Evolutionary conservation across 2,329 filamentous ascomycete species (phyloP).

Genomic region (Coniochaeta ligniaria): DNA sequence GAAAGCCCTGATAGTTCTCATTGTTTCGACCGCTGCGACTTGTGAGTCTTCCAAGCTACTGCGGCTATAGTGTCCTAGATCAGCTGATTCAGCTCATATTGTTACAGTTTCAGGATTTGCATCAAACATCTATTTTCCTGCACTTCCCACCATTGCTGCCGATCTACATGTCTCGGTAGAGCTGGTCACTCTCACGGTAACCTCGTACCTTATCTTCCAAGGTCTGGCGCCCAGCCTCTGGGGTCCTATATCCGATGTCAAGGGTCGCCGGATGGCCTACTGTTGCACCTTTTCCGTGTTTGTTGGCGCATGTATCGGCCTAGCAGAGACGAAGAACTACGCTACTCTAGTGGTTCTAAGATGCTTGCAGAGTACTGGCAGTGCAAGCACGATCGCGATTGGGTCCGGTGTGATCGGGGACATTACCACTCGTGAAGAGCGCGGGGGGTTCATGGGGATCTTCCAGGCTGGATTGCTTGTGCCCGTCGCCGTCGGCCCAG

Average conservation of each 20-base stretch:
- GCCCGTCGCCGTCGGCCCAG: conserved; percentile 33
- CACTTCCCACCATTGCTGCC: conserved; percentile 33
- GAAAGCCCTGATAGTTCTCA: conserved; percentile 36
- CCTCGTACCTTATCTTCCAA: conserved; percentile 45
- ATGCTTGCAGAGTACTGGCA: conserved; percentile 35
- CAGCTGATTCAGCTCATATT: conserved; percentile 2
- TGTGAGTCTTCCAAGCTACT: conserved; percentile 25
- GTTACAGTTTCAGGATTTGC: conserved; percentile 30
- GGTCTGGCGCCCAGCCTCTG: conserved; percentile 44
- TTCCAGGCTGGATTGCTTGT: conserved; percentile 27
- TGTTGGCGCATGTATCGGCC: conserved; percentile 33
- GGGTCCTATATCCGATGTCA: conserved; percentile 38
- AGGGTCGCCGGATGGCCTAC: conserved; percentile 37
- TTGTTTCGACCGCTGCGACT: conserved; percentile 42
- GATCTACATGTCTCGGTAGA: conserved; percentile 31
- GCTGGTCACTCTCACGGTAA: conserved; percentile 35
- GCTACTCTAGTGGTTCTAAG: conserved; percentile 37
- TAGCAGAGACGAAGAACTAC: conserved; percentile 35
- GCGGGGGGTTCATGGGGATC: conserved; percentile 46
- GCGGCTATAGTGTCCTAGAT: background rate
- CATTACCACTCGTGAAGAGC: conserved; percentile 46
- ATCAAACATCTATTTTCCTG: conserved; percentile 42
- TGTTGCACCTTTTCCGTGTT: conserved; percentile 36
- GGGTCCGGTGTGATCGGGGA: conserved; percentile 48
- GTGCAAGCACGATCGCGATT: conserved; percentile 48